Percentiles rank a stretch among this genome's conserved stretches.
Evolutionary conservation across 331 rosid species (phyloP).

Genomic region (Pyrus hybrid): DNA sequence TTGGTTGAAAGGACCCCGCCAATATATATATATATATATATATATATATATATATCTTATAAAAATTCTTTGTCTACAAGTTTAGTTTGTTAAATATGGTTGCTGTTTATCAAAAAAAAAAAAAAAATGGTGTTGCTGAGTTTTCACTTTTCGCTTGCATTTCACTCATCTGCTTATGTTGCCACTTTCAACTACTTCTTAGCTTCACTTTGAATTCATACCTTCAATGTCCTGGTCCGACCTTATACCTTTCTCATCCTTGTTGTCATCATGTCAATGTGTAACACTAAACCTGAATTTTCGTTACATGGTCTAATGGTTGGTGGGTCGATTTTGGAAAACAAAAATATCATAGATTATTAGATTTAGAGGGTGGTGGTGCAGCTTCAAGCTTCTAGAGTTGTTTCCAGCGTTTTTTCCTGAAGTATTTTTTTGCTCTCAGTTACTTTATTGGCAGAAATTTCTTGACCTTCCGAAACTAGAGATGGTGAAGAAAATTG

Average conservation of each 20-base stretch:
- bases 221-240: constrained; percentile 1
- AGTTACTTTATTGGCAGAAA: not conserved
- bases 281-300: constrained; percentile 25
- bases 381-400: not conserved
- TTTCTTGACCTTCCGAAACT: constrained; percentile 3
- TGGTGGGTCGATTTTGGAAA: constrained; percentile 21
- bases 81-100: constrained; percentile 6
- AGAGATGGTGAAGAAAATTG: not conserved
- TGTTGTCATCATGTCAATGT: not conserved
- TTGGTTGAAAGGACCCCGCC: constrained; percentile 11
- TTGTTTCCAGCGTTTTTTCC: not conserved
- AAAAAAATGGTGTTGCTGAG: constrained; percentile 2
- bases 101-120: too few species aligned
- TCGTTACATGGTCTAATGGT: constrained; percentile 7
- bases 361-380: not conserved
- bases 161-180: constrained; percentile 24
- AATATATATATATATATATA: not conserved
- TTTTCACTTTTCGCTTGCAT: constrained; percentile 28
- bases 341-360: constrained; percentile 1
- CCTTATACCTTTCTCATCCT: not conserved
- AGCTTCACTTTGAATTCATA: constrained; percentile 31
- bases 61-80: constrained; percentile 19
- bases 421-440: not conserved
- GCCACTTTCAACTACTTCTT: constrained; percentile 19
- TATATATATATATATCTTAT: not conserved